phyloP scores from a whole-genome alignment of 2,329 filamentous ascomycete genomes.

The Diaporthe sp. region DNA sequence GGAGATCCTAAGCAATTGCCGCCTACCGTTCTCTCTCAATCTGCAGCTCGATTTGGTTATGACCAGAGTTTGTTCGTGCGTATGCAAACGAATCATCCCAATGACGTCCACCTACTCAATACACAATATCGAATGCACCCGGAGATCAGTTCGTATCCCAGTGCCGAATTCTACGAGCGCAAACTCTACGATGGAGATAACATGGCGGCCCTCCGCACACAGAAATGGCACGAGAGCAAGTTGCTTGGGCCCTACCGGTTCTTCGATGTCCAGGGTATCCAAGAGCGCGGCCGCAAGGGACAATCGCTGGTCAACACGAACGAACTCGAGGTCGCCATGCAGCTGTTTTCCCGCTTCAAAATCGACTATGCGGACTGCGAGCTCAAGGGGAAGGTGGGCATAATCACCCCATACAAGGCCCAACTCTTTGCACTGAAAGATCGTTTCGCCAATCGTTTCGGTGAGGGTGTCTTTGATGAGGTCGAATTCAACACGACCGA shows the following conservation, averaged over 20 bases:
- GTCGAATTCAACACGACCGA: slow-evolving; percentile 99
- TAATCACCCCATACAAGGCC: slow-evolving; percentile 98
- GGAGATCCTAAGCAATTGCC: slow-evolving; percentile 98
- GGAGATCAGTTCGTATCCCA: slow-evolving; percentile 92
- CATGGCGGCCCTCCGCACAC: slow-evolving; percentile 80
- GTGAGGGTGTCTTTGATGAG: slow-evolving; percentile 77
- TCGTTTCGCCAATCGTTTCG: slow-evolving; percentile 79
- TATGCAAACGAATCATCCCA: slow-evolving; percentile 93
- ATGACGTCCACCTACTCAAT: slow-evolving; percentile 93
- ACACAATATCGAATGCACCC: slow-evolving; percentile 99
- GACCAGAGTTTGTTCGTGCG: slow-evolving; percentile 98
- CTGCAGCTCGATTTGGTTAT: slow-evolving; percentile 91
- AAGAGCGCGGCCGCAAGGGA: slow-evolving; percentile 82
- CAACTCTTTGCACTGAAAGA: slow-evolving; percentile 84
- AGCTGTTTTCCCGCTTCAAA: slow-evolving; percentile 83
- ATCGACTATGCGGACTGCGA: slow-evolving; percentile 77
- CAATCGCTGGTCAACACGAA: slow-evolving; percentile 91
- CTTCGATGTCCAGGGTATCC: slow-evolving; percentile 93
- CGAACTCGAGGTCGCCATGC: slow-evolving; percentile 87
- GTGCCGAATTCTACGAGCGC: slow-evolving; percentile 90
- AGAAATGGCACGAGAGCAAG: slow-evolving; percentile 86
- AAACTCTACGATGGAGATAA: slow-evolving; percentile 84
- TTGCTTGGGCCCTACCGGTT: slow-evolving; percentile 94
- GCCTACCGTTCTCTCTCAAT: slow-evolving; percentile 93
- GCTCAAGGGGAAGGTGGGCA: slow-evolving; percentile 86